Evolutionary conservation across 164 flowering plant genomes (phyloP), one percentile per base, ranked within the genome.

Genomic region (Sextonia rubra): DNA sequence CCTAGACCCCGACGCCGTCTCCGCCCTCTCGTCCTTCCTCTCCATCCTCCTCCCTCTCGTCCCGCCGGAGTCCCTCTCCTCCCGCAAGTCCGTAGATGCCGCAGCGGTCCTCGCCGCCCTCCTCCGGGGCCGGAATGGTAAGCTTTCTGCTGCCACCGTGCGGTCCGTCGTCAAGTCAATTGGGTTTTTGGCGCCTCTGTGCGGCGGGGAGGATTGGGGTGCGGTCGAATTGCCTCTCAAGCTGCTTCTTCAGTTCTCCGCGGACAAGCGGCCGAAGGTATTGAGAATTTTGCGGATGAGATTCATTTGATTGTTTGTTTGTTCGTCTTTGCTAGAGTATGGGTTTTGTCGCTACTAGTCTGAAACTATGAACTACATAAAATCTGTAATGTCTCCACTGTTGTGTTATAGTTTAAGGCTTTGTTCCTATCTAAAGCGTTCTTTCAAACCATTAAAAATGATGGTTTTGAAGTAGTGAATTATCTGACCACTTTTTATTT

Each of bases 211-310:
- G 74, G 87, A 91, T 76, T 95, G 99, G 99, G 66, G 63, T 37
- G 80, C 81, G 15, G 76, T 90, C 29, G 76, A 77, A 22, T 61
- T 76, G 22, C 89, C 90, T 0, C 80, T 90, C 11, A 77, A 88
- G 76, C 77, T 79, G 11, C 75, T 95, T 68, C 44, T 93, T 24
- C 80, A 72, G 22, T 88, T 87, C 69, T 85, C 91, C 0, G 56
- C 88, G 18, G 98, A 95, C 75, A 90, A 83, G 85, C 88, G 99
- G 7, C 98, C 99, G 6, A 95, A 95, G 96, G 98, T 95, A 73
- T n/a, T 71, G 32, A n/a, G 20, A 9, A 72, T 12, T 37, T 37
- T 73, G 27, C 20, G 11, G 20, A 14, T 56, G 60, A 3, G 37
- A 25, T 52, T 26, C 3, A n/a, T 48, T 32, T 30, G 29, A 32